A percentile compares a stretch with the other conserved stretches of the same genome.
Conservation (phyloP, 2,329 filamentous ascomycete genomes). For the Aspergillus chevalieri region DNA sequence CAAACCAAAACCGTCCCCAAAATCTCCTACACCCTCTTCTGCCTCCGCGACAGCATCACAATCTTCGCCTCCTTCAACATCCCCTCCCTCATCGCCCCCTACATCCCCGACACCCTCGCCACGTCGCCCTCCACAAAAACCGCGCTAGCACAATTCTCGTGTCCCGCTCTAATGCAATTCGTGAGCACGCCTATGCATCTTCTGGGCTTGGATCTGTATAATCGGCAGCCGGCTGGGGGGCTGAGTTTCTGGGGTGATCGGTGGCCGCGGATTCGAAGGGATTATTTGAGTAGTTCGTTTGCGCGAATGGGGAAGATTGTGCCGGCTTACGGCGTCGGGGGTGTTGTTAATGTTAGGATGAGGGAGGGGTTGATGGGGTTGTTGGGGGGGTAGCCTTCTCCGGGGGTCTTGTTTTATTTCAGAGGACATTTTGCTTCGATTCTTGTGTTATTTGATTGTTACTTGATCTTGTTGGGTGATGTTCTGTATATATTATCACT, state of each 20-base stretch:
- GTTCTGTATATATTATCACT: no score
- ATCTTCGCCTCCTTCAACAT: slow-evolving; percentile 92
- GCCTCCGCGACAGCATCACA: slow-evolving; percentile 75
- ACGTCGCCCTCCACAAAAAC: slow-evolving; percentile 44
- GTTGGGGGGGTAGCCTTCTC: slow-evolving; percentile 2
- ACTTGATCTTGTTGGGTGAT: no score
- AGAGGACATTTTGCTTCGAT: no score
- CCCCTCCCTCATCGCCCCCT: slow-evolving; percentile 69
- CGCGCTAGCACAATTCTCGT: slow-evolving; percentile 68
- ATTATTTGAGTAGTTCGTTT: slow-evolving; percentile 67
- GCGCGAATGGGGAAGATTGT: slow-evolving; percentile 80
- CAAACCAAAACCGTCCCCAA: slow-evolving; percentile 52
- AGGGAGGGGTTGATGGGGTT: slow-evolving; percentile 6
- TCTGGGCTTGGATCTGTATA: slow-evolving; percentile 80
- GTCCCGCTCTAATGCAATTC: slow-evolving; percentile 72
- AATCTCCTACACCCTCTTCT: slow-evolving; percentile 71
- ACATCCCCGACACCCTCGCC: slow-evolving; percentile 52
- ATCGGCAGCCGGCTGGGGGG: slow-evolving; percentile 48
- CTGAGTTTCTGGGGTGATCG: slow-evolving; percentile 52
- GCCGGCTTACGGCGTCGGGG: slow-evolving; percentile 81
- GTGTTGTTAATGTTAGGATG: slow-evolving; percentile 70
- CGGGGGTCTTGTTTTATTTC: neutral
- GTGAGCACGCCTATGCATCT: slow-evolving; percentile 78
- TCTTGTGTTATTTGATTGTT: no score
- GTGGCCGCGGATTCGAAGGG: slow-evolving; percentile 60